These are phyloP conservation scores for Coemansia sp. DNA, from an alignment of 192 early-diverging fungal species.

Conservation along the genomic window DNA sequence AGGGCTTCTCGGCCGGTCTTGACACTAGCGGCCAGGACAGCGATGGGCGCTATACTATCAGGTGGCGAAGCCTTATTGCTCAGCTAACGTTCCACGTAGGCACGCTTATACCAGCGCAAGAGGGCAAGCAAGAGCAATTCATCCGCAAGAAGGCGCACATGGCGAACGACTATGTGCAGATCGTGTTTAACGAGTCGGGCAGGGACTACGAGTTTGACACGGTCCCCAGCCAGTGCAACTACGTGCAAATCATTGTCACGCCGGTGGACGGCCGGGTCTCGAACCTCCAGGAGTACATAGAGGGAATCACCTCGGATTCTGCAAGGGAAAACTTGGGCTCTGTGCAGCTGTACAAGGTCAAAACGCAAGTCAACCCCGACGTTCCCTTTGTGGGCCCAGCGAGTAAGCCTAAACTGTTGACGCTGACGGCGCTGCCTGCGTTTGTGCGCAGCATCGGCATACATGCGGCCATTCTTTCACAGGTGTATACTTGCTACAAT, in stretches of 20 bases:
- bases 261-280: constrained; percentile 70
- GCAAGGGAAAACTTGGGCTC: not conserved
- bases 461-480: constrained; percentile 88
- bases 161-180: constrained; percentile 95
- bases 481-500: constrained; percentile 78
- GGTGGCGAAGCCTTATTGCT: constrained; percentile 80
- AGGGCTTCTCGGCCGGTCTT: constrained; percentile 87
- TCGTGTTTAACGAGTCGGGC: constrained; percentile 94
- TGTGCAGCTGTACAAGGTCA: constrained; percentile 62
- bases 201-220: constrained; percentile 84
- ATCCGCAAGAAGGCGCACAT: constrained; percentile 96
- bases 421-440: constrained; percentile 70
- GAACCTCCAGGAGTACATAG: constrained; percentile 65
- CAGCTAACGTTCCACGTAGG: constrained; percentile 93
- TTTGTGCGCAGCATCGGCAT: constrained; percentile 86
- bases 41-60: constrained; percentile 85
- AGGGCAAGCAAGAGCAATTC: constrained; percentile 71
- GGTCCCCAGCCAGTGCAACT: constrained; percentile 93
- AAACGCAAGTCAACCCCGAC: constrained; percentile 70
- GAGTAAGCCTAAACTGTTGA: constrained; percentile 80
- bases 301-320: constrained; percentile 13
- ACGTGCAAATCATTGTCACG: constrained; percentile 91
- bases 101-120: constrained; percentile 89
- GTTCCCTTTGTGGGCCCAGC: constrained; percentile 86
- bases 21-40: constrained; percentile 76